Base-by-base conservation (phyloP, 805 yeast genomes). In the Priceomyces melissophilus region DNA sequence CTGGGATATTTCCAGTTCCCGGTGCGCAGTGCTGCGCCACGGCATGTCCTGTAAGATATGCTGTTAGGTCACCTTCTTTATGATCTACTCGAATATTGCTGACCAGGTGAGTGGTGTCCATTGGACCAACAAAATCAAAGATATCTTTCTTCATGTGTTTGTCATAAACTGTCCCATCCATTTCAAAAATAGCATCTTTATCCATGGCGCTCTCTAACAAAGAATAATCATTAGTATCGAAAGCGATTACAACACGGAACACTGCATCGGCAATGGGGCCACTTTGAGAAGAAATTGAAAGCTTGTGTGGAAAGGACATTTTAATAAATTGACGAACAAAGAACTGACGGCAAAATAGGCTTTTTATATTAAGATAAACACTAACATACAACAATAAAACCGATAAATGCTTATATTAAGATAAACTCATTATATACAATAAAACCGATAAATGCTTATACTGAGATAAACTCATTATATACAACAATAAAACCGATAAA, bases 21-120 rank as follows among this genome's bases (percentile, higher is more conserved):
- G 37, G 37, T 25, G 37, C 29, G 15, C 37, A 34, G 25, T 34
- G 37, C 29, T 34, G 37, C 3, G 37, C 37, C 13, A 34, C n/a
- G 3, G 37, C 37, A 34, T 15, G 9, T 10, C 29, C 37, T 11
- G 26, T 20, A 12, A 34, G 29, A 6, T 20, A 15, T 2, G 37
- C 37, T n/a, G 28, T 23, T 23, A 8, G 2, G 10, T 26, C 26
- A 12, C 37, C 37, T 12, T 34, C 37, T 23, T 34, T 34, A 23
- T 20, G 28, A 29, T 34, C 29, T 2, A 34, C 37, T 9, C 37
- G 37, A 20, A 34, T 23, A 23, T 25, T 25, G 37, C 37, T 34
- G 16, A 34, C 25, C 29, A 15, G 15, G 23, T 34, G 37, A 12
- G 37, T 16, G 3, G 37, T 34, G 13, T 34, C 37, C 37, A 34